Percentiles rank a stretch among this genome's conserved stretches.
These are phyloP conservation scores for Pugionium dolabratum DNA, from an alignment of 345 rosid species.

Conservation along the genomic window DNA sequence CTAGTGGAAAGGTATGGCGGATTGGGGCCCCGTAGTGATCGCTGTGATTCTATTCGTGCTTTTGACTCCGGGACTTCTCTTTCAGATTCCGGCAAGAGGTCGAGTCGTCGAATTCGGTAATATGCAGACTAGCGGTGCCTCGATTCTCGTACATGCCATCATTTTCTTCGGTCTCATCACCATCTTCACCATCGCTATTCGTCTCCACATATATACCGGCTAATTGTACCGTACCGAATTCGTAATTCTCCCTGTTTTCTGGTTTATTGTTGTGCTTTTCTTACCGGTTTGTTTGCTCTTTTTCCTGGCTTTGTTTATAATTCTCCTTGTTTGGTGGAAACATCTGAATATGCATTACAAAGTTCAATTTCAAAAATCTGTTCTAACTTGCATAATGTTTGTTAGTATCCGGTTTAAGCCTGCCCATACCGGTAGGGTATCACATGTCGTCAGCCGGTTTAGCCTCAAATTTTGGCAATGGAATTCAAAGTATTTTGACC, in stretches of 20 bases:
- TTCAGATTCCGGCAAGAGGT: slow-evolving; percentile 76
- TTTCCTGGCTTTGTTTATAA: not conserved
- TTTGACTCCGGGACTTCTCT: slow-evolving; percentile 74
- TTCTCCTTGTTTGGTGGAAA: not conserved
- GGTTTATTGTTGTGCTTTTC: not conserved
- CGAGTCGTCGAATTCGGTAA: slow-evolving; percentile 62
- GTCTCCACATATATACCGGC: slow-evolving; percentile 70
- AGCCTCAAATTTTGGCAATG: no score
- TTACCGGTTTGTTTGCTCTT: slow-evolving; percentile 10
- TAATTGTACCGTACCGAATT: slow-evolving; percentile 32
- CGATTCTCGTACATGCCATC: slow-evolving; percentile 72
- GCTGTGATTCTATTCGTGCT: slow-evolving; percentile 82
- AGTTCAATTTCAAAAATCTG: no score
- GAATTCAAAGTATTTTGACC: no score
- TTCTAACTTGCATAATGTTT: no score
- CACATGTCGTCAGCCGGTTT: no score
- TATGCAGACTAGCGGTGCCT: slow-evolving; percentile 73
- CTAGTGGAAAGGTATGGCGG: slow-evolving; percentile 57
- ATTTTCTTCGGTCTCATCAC: slow-evolving; percentile 83
- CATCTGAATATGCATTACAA: no score
- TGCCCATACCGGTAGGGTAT: no score
- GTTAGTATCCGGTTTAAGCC: no score
- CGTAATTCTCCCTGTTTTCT: not conserved
- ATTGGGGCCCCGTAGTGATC: slow-evolving; percentile 93
- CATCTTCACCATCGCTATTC: slow-evolving; percentile 67